Base-by-base conservation (phyloP, 305 asterid species). In the Nicotiana rustica region DNA sequence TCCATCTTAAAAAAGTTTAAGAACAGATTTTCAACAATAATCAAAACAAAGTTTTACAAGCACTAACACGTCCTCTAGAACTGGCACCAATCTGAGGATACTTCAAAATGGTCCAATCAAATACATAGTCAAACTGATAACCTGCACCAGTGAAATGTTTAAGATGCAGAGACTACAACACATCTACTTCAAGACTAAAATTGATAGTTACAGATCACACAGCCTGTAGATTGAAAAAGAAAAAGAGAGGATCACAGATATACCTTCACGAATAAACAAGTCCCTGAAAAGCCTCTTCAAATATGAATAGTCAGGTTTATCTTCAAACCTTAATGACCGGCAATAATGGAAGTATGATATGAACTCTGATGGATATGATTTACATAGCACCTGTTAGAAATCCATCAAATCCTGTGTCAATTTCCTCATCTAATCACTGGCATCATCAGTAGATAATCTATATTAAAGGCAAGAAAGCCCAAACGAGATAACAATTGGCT, bases 181-280 rank as follows among this genome's bases (percentile, higher is more conserved):
- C 31, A 60, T 61, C 55, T 82, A 77, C 33, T 69, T 52, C 55
- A 60, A 49, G 71, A 76, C 31, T 49, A 25, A 70, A 21, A 47
- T 49, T 25, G 44, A 52, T 15, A 49, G 17, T 52, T 75, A 25
- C 79, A 49, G 41, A 19, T 75, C 44, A 49, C 44, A 75, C 36
- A 0, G 14, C 44, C 15, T 7, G 8, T 52, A 49, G 64, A 21
- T 19, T 75, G 79, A 79, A 83, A 35, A 80, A 55, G 55, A n/a
- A 15, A 55, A 62, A 62, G 57, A 78, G 78, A 49, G 33, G 56
- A n/a, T 2, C 35, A 56, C 5, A 31, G 41, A 55, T 33, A 57
- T 88, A 95, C 99, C 98, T 94, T 94, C 99, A 60, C 99, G 97
- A 80, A 95, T 95, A 88, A 95, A 95, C 81, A 95, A 89, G 88